Base-by-base conservation (phyloP, 805 yeast genomes). In the Schizosaccharomyces octosporus region DNA sequence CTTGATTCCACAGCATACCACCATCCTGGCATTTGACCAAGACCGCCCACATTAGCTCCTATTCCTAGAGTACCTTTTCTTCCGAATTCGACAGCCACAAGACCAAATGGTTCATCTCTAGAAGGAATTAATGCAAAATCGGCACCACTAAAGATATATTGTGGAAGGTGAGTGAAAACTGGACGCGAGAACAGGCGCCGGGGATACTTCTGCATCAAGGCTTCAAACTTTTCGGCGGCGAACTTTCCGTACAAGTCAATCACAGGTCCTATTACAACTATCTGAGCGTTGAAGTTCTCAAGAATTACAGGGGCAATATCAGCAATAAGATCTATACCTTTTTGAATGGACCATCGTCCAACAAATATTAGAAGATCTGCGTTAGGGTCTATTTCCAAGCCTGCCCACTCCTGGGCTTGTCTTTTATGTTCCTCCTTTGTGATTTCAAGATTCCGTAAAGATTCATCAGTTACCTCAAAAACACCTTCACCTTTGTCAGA, bases 11-110 rank as follows among this genome's bases (percentile, higher is more conserved):
- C 32, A 7, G 54, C 42, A 21, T 21, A 59, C 61, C 61, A 59
- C 61, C 61, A 59, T 2, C 61, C 61, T 5, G 61, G 61, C 61
- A 59, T 59, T 29, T 59, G 61, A 21, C 61, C 61, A 29, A 59
- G 61, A 24, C 61, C 61, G 19, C 61, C 61, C n/a, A 59, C 61
- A 19, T 43, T 42, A 9, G 61, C 48, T 15, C 61, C 61, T 15
- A 59, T 42, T 21, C 61, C 61, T 13, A 59, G 55, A 41, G 61
- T 43, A 21, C 61, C 61, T 39, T 59, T 59, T n/a, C 61, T 39
- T 4, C 61, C 61, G 27, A 59, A 59, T 31, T 59, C 61, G 55
- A 59, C 61, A 43, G 61, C 61, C 1, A 59, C 61, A n/a, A 59
- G 55, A 15, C 61, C 61, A 31, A 59, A 59, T 19, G 61, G 61